Percentiles rank a stretch among this genome's conserved stretches.
Conservation (phyloP, 768 basidiomycete species). For the Termitomyces sp. region DNA sequence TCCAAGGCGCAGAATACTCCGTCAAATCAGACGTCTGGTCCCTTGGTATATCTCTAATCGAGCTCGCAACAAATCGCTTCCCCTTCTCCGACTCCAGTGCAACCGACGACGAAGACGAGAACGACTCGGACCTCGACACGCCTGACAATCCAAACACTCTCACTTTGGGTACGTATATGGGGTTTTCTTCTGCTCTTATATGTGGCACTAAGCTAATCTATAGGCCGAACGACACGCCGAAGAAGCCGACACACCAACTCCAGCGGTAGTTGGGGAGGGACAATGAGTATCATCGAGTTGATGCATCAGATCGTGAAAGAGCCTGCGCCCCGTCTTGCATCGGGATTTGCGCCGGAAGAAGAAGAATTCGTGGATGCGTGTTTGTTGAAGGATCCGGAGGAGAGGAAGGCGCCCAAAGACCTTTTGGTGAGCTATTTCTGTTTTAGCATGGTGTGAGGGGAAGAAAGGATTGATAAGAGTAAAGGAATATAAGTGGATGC, state of each 20-base stretch:
- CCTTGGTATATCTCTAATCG: constrained; percentile 92
- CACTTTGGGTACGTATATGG: neutral
- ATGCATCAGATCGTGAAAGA: constrained; percentile 98
- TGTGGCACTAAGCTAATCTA: no score
- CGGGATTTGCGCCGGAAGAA: constrained; percentile 63
- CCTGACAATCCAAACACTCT: constrained; percentile 54
- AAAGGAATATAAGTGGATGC: constrained; percentile 50
- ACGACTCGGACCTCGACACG: constrained; percentile 73
- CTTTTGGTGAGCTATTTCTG: constrained; percentile 53
- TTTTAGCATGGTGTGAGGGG: neutral
- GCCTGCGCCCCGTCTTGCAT: constrained; percentile 83
- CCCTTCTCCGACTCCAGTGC: constrained; percentile 84
- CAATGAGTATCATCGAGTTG: constrained; percentile 96
- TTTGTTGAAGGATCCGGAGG: constrained; percentile 83
- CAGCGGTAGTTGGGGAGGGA: constrained; percentile 90
- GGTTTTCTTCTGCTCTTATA: no score
- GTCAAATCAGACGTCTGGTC: constrained; percentile 99
- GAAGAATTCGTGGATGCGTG: constrained; percentile 88
- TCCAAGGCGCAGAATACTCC: constrained; percentile 96
- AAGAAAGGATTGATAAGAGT: neutral
- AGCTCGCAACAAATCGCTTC: constrained; percentile 94
- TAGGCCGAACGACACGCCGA: constrained; percentile 45
- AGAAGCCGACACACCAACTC: constrained; percentile 52
- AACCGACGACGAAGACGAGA: constrained; percentile 20
- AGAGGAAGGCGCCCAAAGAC: constrained; percentile 80